A percentile compares a stretch with the other conserved stretches of the same genome.
These are phyloP conservation scores for Blepharisma japonicum DNA, from an alignment of 73 alveolate genomes.

Conservation along the genomic window DNA sequence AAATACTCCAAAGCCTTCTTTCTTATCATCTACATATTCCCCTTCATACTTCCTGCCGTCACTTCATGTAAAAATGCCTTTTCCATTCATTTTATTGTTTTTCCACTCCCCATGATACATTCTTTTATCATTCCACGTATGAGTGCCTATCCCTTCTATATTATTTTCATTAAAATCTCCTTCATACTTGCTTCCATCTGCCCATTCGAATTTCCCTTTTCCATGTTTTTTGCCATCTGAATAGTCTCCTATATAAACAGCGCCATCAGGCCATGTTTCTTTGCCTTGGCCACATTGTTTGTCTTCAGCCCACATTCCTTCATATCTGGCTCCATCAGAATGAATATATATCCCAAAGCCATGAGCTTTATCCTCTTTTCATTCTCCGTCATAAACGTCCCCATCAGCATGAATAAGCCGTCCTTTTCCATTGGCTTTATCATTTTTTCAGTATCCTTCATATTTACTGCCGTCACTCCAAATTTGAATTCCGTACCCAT, in stretches of 20 bases:
- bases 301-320: conserved; percentile 76
- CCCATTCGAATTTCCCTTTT: conserved; percentile 58
- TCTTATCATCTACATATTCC: conserved; percentile 23
- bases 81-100: conserved; percentile 65
- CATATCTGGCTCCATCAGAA: conserved; percentile 74
- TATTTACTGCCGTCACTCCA: conserved; percentile 39
- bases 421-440: conserved; percentile 49
- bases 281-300: conserved; percentile 77
- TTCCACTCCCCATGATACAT: conserved; percentile 61
- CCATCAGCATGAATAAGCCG: conserved; percentile 55
- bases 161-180: conserved; percentile 66
- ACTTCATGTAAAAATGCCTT: conserved; percentile 59
- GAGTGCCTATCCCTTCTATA: conserved; percentile 65
- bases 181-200: conserved; percentile 62
- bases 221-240: conserved; percentile 68
- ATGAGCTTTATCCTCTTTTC: conserved; percentile 60
- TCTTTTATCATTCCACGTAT: conserved; percentile 60
- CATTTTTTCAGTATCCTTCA: conserved; percentile 43
- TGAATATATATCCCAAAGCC: conserved; percentile 70
- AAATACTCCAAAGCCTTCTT: conserved; percentile 11
- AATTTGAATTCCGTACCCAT: conserved; percentile 13
- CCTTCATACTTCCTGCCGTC: conserved; percentile 67
- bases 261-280: conserved; percentile 76
- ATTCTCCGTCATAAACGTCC: conserved; percentile 52
- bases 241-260: conserved; percentile 64